phyloP scores from a whole-genome alignment of 345 rosid genomes.

The Salix suchowensis region DNA sequence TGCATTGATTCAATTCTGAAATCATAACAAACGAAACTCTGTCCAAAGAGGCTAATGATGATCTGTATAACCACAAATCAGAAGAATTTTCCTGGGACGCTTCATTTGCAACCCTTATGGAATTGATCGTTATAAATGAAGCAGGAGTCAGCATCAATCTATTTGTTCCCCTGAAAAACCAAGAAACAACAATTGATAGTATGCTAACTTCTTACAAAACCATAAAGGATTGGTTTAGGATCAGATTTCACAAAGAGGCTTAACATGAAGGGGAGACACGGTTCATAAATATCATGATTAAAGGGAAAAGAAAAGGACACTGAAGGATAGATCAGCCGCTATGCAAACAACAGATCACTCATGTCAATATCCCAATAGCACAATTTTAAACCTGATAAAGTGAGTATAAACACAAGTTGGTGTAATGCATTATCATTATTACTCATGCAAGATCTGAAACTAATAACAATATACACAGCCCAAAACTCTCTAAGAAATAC shows the following conservation, averaged over 20 bases:
- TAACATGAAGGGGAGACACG: not conserved
- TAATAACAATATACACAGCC: no score
- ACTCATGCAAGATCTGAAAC: no score
- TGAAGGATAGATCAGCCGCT: not conserved
- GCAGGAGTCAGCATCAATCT: constrained; percentile 46
- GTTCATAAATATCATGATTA: not conserved
- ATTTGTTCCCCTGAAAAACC: constrained; percentile 36
- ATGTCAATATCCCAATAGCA: not conserved
- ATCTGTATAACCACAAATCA: constrained; percentile 8
- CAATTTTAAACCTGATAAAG: not conserved
- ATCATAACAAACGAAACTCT: constrained; percentile 36
- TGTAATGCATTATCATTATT: not conserved
- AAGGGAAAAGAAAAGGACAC: not conserved
- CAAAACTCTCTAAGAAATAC: no score
- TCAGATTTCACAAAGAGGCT: not conserved
- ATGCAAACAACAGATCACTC: not conserved
- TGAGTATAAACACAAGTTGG: no score
- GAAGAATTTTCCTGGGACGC: constrained; percentile 14
- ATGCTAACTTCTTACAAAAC: not conserved
- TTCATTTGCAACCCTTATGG: constrained; percentile 30
- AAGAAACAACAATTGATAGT: constrained; percentile 12
- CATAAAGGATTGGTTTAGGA: not conserved
- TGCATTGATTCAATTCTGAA: constrained; percentile 33
- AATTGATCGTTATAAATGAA: constrained; percentile 57
- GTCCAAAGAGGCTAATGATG: constrained; percentile 19